phyloP scores from a whole-genome alignment of 2,329 filamentous ascomycete genomes.

The Aplosporella prunicola region DNA sequence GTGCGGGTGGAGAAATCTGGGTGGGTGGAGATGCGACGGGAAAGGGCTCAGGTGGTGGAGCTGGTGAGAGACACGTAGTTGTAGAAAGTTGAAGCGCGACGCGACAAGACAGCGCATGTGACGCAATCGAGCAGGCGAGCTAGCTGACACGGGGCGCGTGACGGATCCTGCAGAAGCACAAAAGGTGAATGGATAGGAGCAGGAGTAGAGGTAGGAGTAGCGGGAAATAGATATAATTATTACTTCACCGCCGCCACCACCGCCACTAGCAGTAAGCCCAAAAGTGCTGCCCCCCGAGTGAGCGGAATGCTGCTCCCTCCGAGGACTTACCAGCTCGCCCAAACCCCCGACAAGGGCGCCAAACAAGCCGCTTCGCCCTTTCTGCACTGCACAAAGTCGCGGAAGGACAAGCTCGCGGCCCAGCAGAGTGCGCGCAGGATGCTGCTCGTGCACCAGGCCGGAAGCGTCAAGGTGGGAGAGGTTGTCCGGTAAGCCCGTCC shows the following conservation, averaged over 20 bases:
- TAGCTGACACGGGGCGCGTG: constrained; percentile 10
- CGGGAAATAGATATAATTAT: too few relatives aligned
- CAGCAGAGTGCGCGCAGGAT: constrained; percentile 41
- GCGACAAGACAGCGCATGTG: constrained; percentile 4
- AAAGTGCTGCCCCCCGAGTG: too few relatives aligned
- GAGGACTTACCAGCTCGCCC: constrained; percentile 30
- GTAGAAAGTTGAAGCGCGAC: constrained; percentile 15
- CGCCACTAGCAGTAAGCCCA: too few relatives aligned
- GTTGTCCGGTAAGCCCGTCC: constrained; percentile 60
- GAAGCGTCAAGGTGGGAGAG: constrained; percentile 88
- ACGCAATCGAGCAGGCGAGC: constrained; percentile 6
- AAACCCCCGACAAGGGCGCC: constrained; percentile 25
- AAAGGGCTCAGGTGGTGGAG: constrained; percentile 28
- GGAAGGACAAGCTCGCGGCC: constrained; percentile 24
- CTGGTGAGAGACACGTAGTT: too few relatives aligned
- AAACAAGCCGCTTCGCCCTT: constrained; percentile 23
- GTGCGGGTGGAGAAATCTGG: constrained; percentile 62
- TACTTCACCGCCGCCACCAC: too few relatives aligned
- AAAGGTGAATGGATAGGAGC: too few relatives aligned
- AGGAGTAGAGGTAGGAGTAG: too few relatives aligned
- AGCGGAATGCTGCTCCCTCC: constrained; percentile 33
- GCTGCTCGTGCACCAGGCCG: constrained; percentile 84
- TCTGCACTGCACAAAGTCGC: constrained; percentile 24
- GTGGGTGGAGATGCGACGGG: constrained; percentile 55
- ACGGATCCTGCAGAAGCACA: too few relatives aligned